Evolutionary conservation across 2,329 filamentous ascomycete genomes (phyloP).

Genomic region (Alternaria brassicicola): DNA sequence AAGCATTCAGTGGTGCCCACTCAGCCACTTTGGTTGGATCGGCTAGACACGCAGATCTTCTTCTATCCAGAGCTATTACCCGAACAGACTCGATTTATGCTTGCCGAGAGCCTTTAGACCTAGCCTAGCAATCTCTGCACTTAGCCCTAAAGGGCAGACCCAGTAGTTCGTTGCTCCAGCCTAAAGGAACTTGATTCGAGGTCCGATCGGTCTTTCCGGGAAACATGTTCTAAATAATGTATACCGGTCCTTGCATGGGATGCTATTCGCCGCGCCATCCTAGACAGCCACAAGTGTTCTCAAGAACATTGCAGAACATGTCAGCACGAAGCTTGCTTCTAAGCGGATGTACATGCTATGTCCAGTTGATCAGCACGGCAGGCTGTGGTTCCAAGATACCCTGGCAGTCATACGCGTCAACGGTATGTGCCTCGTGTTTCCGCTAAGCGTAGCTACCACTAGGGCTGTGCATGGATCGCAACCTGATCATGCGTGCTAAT

Average conservation of each 20-base stretch:
- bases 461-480: conserved; percentile 32
- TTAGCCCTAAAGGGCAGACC: conserved; percentile 9
- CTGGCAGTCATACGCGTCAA: conserved; percentile 18
- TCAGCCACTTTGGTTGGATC: not conserved
- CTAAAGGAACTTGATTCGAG: conserved; percentile 4
- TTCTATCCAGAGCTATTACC: not conserved
- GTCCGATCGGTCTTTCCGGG: conserved; percentile 16
- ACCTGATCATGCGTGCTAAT: conserved; percentile 19
- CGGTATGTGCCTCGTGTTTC: conserved; percentile 25
- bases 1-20: not conserved
- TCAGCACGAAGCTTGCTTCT: conserved; percentile 2
- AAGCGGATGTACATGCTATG: not conserved
- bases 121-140: conserved; percentile 13
- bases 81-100: not conserved
- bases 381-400: conserved; percentile 10
- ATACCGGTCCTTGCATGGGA: not conserved
- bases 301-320: not conserved
- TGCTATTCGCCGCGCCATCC: not conserved
- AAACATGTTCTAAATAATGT: not conserved
- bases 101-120: conserved; percentile 3
- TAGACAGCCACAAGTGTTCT: not conserved
- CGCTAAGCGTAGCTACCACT: conserved; percentile 19
- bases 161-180: not conserved
- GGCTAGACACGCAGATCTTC: not conserved
- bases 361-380: conserved; percentile 34